phyloP scores from a whole-genome alignment of 1,139 yeast genomes.

The Debaryomycetaceae sp. region DNA sequence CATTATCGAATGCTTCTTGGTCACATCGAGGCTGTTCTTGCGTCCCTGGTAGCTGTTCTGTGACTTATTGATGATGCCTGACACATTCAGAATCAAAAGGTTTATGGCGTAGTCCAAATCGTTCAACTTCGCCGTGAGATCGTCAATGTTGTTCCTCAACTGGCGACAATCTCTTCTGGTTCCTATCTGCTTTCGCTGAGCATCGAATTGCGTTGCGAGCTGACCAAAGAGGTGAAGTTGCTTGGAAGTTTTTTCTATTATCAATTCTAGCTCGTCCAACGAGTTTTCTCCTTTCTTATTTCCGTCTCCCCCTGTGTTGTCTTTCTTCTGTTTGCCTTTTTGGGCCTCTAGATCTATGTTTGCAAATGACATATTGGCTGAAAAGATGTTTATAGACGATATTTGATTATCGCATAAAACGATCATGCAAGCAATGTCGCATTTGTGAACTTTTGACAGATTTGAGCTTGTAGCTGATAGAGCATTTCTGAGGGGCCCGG shows the following conservation, averaged over 20 bases:
- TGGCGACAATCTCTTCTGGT: conserved; percentile 48
- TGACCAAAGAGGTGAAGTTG: conserved; percentile 50
- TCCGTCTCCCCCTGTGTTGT: not conserved
- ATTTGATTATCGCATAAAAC: too few species aligned
- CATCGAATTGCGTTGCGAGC: conserved; percentile 46
- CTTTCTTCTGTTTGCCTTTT: conserved; percentile 14
- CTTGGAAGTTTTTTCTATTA: conserved; percentile 33
- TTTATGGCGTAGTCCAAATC: conserved; percentile 34
- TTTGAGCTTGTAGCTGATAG: too few species aligned
- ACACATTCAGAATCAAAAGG: conserved; percentile 26
- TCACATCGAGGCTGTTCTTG: conserved; percentile 16
- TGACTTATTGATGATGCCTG: conserved; percentile 28
- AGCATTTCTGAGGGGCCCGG: too few species aligned
- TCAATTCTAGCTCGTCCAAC: conserved; percentile 27
- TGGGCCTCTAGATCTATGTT: conserved; percentile 59
- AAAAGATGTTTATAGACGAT: too few species aligned
- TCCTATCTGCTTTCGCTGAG: conserved; percentile 50
- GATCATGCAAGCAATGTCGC: not conserved
- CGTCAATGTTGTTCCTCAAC: conserved; percentile 40
- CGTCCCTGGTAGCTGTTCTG: conserved; percentile 6
- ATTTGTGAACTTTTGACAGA: not conserved
- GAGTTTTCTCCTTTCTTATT: conserved; percentile 1
- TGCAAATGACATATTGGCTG: conserved; percentile 53
- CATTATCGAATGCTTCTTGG: conserved; percentile 38
- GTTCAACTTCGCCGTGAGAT: conserved; percentile 21